phyloP scores from a whole-genome alignment of 257 asterid genomes.

The Paraleonurus japonicus region DNA sequence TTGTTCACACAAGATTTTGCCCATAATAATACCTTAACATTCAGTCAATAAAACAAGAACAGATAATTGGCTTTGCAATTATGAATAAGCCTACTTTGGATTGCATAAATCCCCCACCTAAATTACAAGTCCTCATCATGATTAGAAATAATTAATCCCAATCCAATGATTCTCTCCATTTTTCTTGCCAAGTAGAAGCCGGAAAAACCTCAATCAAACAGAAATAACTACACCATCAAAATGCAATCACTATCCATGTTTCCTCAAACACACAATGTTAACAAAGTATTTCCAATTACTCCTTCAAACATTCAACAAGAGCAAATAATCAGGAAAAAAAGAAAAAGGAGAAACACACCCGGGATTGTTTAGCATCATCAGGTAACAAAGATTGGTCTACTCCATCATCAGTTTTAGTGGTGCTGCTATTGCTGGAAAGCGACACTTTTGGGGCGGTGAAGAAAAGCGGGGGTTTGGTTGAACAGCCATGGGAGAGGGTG shows the following conservation, averaged over 20 bases:
- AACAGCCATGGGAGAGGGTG: constrained; percentile 28
- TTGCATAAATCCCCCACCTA: neutral
- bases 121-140: neutral
- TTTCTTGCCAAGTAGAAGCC: neutral
- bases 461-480: constrained; percentile 40
- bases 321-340: neutral
- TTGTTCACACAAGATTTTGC: too few relatives aligned
- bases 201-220: neutral
- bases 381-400: constrained; percentile 39
- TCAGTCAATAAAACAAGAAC: neutral
- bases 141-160: neutral
- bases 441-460: constrained; percentile 49
- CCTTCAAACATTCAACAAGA: neutral
- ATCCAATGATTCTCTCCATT: neutral
- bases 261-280: neutral
- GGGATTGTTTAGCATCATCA: constrained; percentile 50
- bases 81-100: neutral
- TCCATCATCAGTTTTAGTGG: constrained; percentile 41
- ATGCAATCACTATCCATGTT: neutral
- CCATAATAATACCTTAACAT: neutral
- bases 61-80: neutral
- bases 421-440: constrained; percentile 51
- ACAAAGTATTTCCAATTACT: neutral
- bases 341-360: constrained; percentile 54
- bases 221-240: neutral